Conservation (phyloP, 83 land plant species). For the Larix sibirica region DNA sequence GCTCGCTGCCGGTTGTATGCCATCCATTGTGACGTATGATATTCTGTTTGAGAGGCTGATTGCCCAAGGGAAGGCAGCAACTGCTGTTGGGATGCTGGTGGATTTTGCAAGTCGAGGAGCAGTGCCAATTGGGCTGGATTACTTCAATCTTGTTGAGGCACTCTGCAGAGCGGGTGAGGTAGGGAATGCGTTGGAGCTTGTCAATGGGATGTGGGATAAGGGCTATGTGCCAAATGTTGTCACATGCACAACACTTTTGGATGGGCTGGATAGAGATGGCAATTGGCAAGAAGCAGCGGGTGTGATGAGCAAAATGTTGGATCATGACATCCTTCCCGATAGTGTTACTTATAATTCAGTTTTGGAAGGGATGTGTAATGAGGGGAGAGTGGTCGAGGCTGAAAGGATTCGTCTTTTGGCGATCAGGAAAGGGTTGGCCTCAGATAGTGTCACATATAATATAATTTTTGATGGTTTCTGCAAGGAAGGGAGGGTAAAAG, state of each 20-base stretch:
- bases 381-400: constrained; percentile 49
- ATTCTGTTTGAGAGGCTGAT: constrained; percentile 56
- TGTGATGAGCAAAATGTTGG: constrained; percentile 39
- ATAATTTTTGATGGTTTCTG: constrained; percentile 49
- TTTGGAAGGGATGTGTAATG: constrained; percentile 36
- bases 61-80: constrained; percentile 25
- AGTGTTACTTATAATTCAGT: constrained; percentile 54
- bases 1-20: constrained; percentile 51
- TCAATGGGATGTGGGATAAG: constrained; percentile 37
- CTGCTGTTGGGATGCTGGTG: constrained; percentile 44
- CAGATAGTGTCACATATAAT: constrained; percentile 37
- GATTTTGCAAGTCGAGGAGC: constrained; percentile 32
- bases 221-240: constrained; percentile 37
- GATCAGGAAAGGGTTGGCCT: constrained; percentile 45
- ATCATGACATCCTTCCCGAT: constrained; percentile 46
- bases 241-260: constrained; percentile 52
- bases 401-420: constrained; percentile 49
- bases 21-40: constrained; percentile 52
- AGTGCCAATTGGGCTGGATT: constrained; percentile 58
- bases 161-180: constrained; percentile 37
- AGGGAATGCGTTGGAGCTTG: constrained; percentile 37
- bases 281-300: constrained; percentile 27
- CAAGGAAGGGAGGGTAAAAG: constrained; percentile 50
- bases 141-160: constrained; percentile 34
- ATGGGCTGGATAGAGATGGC: constrained; percentile 32